Percentiles rank a stretch among this genome's conserved stretches.
Evolutionary conservation across 2,329 filamentous ascomycete species (phyloP).

Genomic region (Paraphoma chrysanthemicola): DNA sequence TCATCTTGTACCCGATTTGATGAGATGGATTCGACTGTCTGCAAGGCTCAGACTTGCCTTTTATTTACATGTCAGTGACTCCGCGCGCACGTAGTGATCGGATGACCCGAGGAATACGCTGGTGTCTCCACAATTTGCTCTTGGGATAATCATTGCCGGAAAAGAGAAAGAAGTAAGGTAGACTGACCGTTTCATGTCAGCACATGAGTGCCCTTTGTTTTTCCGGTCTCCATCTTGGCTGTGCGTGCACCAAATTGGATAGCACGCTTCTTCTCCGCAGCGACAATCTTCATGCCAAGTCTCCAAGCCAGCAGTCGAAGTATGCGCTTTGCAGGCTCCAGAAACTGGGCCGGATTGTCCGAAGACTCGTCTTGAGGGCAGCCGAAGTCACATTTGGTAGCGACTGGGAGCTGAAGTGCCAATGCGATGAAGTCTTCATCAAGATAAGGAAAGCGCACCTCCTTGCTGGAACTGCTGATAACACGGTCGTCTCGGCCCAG

Average conservation of each 20-base stretch:
- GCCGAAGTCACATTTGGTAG: slow-evolving; percentile 90
- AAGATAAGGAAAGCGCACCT: slow-evolving; percentile 88
- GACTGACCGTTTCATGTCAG: slow-evolving; percentile 44
- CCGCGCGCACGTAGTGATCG: slow-evolving; percentile 20
- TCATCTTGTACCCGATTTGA: too few relatives aligned
- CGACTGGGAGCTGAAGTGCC: slow-evolving; percentile 76
- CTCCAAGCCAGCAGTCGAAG: slow-evolving; percentile 78
- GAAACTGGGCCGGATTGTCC: slow-evolving; percentile 37
- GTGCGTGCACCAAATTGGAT: slow-evolving; percentile 60
- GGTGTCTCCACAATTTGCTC: slow-evolving; percentile 36
- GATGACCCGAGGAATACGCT: slow-evolving; percentile 21
- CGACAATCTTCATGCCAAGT: slow-evolving; percentile 73
- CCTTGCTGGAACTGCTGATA: slow-evolving; percentile 86
- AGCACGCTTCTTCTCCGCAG: slow-evolving; percentile 90
- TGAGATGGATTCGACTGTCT: too few relatives aligned
- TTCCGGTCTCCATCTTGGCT: slow-evolving; percentile 56
- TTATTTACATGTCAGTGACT: slow-evolving; percentile 29
- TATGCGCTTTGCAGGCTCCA: slow-evolving; percentile 83
- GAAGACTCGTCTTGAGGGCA: slow-evolving; percentile 19
- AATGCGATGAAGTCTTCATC: slow-evolving; percentile 87
- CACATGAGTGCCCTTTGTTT: slow-evolving; percentile 56
- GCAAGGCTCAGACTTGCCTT: slow-evolving; percentile 45
- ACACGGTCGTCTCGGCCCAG: slow-evolving; percentile 92
- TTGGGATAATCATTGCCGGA: slow-evolving; percentile 39
- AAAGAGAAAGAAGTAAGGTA: slow-evolving; percentile 1